Conservation (phyloP, 2,329 filamentous ascomycete genomes). For the Calonectria fujianensis region DNA sequence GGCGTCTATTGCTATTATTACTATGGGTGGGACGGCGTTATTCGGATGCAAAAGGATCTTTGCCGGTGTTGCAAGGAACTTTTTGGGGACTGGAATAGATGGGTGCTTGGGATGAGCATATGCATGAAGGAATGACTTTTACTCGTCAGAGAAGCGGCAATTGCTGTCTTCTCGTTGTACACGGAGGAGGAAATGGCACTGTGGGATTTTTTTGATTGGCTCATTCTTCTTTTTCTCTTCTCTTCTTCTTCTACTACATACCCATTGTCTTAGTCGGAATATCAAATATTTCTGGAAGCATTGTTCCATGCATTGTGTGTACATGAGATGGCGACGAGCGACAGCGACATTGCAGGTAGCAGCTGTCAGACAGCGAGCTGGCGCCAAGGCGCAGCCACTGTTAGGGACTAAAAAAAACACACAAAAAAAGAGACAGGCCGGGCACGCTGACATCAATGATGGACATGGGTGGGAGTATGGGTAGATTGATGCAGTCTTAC, state of each 20-base stretch:
- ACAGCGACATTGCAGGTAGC: conserved; percentile 6
- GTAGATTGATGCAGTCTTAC: conserved; percentile 19
- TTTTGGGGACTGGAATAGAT: conserved; percentile 47
- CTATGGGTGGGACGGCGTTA: conserved; percentile 48
- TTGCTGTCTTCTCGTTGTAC: conserved; percentile 39
- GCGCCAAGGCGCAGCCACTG: conserved; percentile 25
- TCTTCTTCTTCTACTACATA: conserved; percentile 31
- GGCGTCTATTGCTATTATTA: conserved; percentile 46
- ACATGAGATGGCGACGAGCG: neutral
- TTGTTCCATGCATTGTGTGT: conserved; percentile 19
- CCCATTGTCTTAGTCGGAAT: conserved; percentile 35
- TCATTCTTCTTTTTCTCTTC: conserved; percentile 25
- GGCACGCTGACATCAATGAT: conserved; percentile 1
- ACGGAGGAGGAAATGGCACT: conserved; percentile 23
- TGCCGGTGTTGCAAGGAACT: conserved; percentile 38
- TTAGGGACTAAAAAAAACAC: conserved; percentile 1
- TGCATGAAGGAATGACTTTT: conserved; percentile 50
- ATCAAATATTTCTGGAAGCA: conserved; percentile 26
- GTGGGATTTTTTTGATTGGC: conserved; percentile 21
- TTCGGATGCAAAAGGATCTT: conserved; percentile 42
- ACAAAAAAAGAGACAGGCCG: neutral
- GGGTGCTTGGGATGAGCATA: conserved; percentile 44
- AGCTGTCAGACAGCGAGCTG: conserved; percentile 23
- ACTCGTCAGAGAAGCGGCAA: conserved; percentile 42
- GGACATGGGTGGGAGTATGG: conserved; percentile 23